These are phyloP conservation scores for Allium cepa DNA, from an alignment of 106 monocot species.

Conservation along the genomic window DNA sequence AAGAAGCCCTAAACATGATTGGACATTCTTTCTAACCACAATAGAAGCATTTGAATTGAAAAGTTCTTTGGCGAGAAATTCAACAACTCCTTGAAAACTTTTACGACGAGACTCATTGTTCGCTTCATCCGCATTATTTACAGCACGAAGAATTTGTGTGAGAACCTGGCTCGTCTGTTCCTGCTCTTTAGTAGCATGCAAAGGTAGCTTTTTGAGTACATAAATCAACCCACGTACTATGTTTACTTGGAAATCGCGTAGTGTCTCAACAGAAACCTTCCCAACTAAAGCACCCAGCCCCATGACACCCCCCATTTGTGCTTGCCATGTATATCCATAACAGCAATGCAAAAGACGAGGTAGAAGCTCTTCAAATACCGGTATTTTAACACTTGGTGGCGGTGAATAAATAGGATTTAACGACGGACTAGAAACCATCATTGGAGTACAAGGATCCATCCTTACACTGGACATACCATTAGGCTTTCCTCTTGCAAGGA, in stretches of 20 bases:
- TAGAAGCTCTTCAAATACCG: conserved; percentile 92
- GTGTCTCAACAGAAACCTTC: conserved; percentile 89
- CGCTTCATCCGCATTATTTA: conserved; percentile 93
- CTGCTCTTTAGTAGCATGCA: conserved; percentile 94
- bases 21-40: conserved; percentile 86
- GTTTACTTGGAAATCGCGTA: conserved; percentile 78
- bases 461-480: conserved; percentile 48
- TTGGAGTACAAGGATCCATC: conserved; percentile 78
- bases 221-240: conserved; percentile 81
- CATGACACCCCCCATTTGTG: conserved; percentile 96
- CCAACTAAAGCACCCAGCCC: conserved; percentile 93
- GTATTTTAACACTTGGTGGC: conserved; percentile 68
- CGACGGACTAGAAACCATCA: conserved; percentile 96
- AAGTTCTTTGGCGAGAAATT: conserved; percentile 84
- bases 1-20: conserved; percentile 81
- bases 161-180: conserved; percentile 98
- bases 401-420: conserved; percentile 92
- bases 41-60: conserved; percentile 96
- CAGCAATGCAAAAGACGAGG: conserved; percentile 95
- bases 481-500: conserved; percentile 83
- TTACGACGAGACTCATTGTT: conserved; percentile 85
- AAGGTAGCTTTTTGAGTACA: conserved; percentile 89
- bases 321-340: conserved; percentile 97
- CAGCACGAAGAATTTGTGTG: conserved; percentile 88
- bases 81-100: conserved; percentile 97